Evolutionary conservation across 1,139 yeast species (phyloP), one percentile per base, ranked within the genome.

Genomic region (Torulaspora globosa): DNA sequence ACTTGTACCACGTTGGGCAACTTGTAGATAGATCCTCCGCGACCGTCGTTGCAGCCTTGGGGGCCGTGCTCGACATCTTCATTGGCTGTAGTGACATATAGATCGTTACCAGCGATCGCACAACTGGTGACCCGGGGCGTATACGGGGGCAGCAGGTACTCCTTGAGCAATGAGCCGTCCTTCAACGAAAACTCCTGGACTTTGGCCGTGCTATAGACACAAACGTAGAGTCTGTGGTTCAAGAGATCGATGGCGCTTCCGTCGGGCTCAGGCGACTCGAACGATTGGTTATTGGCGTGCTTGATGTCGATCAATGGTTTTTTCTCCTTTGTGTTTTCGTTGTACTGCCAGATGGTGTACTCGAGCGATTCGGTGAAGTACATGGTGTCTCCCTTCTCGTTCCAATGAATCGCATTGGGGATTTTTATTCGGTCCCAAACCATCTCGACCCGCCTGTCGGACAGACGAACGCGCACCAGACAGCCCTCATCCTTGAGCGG

Each of bases 371-470:
- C 95, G 2, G 92, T 85, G 76, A 88, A 81, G 59, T 74, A 84
- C 59, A 86, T 71, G 39, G 68, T 67, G 33, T 70, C 73, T 9
- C 73, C 71, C 45, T 74, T 78, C 3, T 33, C 36, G 43, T 53
- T 54, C 36, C 88, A 90, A 27, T 84, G 85, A 55, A 89, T 72
- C n/a, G 96, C 96, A 60, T 89, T 89, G 16, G 92, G 76, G 48
- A 84, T 82, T 32, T 64, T 63, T 31, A 75, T 66, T 21, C 69
- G 61, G 29, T 68, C 67, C 50, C 71, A 60, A 5, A 71, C 58
- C 29, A 56, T 52, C 9, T 58, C 52, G 15, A 63, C 53, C 6
- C 56, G 51, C n/a, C 58, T 63, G 1, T 54, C 56, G 5, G 57
- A 44, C 5, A 60, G 45, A 30, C 62, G 62, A 36, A 70, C 58